Conservation (phyloP, 164 flowering plant species). For the Macadamia integrifolia region DNA sequence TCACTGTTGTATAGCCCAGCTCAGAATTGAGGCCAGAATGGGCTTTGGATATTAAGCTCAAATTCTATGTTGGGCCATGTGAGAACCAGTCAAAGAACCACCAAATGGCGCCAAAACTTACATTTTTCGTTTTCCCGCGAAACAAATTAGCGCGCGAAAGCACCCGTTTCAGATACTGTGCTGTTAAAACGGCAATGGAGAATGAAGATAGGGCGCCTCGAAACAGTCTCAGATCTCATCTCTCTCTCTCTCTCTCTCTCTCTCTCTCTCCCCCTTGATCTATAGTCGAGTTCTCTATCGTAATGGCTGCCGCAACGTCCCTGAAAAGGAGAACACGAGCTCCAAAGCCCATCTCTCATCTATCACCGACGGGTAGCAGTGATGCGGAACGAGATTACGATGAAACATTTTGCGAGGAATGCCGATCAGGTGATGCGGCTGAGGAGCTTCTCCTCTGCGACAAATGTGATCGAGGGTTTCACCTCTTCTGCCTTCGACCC, state of each 20-base stretch:
- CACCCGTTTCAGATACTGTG: neutral
- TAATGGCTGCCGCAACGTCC: constrained; percentile 8
- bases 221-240: too few relatives aligned
- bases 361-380: constrained; percentile 1
- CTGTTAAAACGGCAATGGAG: neutral
- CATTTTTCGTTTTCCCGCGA: constrained; percentile 12
- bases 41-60: too few relatives aligned
- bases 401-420: constrained; percentile 54
- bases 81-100: too few relatives aligned
- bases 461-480: constrained; percentile 73
- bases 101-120: constrained; percentile 15
- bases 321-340: constrained; percentile 43
- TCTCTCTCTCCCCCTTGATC: neutral
- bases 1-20: too few relatives aligned
- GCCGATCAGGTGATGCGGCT: constrained; percentile 61
- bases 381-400: constrained; percentile 21
- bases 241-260: too few relatives aligned
- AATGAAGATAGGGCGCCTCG: too few relatives aligned
- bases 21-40: too few relatives aligned
- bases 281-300: neutral
- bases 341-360: constrained; percentile 27
- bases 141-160: constrained; percentile 14
- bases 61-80: too few relatives aligned
- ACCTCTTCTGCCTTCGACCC: constrained; percentile 72
- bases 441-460: constrained; percentile 82